phyloP scores from a whole-genome alignment of 202 grass and related monocot species.

The Panicum hallii region DNA sequence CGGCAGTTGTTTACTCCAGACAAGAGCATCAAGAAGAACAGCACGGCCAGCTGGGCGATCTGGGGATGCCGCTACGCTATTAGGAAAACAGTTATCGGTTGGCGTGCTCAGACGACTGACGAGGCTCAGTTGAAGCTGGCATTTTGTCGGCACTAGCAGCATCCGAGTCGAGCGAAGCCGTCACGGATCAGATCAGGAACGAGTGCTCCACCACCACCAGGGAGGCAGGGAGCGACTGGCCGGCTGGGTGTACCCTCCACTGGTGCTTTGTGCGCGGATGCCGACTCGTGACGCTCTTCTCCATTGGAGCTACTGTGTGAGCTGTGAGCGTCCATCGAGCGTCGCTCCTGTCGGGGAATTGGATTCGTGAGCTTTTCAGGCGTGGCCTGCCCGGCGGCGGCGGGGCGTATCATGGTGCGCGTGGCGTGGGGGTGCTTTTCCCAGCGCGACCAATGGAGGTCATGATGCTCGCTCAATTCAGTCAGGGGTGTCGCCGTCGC shows the following conservation, averaged over 20 bases:
- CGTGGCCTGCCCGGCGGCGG: too few relatives aligned
- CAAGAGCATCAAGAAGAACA: background rate
- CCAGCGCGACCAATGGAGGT: too few relatives aligned
- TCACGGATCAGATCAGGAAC: constrained; percentile 18
- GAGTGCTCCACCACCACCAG: background rate
- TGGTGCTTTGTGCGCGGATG: constrained; percentile 1
- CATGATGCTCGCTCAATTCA: too few relatives aligned
- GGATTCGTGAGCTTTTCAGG: too few relatives aligned
- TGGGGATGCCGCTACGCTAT: background rate
- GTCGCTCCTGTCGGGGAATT: too few relatives aligned
- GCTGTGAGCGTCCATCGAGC: too few relatives aligned
- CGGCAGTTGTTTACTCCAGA: background rate
- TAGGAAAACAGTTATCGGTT: background rate
- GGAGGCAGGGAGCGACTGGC: background rate
- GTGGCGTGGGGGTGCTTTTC: too few relatives aligned
- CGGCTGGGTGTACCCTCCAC: constrained; percentile 17
- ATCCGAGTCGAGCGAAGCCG: background rate
- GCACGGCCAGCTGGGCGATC: constrained; percentile 1
- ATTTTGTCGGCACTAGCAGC: background rate
- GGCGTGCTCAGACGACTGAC: background rate
- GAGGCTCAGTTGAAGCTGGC: background rate
- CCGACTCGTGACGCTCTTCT: constrained; percentile 31
- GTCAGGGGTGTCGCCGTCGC: too few relatives aligned
- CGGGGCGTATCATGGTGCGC: too few relatives aligned
- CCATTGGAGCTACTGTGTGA: background rate